Evolutionary conservation across 208 protist species (phyloP).

Genomic region (Naegleria lovaniensis): DNA sequence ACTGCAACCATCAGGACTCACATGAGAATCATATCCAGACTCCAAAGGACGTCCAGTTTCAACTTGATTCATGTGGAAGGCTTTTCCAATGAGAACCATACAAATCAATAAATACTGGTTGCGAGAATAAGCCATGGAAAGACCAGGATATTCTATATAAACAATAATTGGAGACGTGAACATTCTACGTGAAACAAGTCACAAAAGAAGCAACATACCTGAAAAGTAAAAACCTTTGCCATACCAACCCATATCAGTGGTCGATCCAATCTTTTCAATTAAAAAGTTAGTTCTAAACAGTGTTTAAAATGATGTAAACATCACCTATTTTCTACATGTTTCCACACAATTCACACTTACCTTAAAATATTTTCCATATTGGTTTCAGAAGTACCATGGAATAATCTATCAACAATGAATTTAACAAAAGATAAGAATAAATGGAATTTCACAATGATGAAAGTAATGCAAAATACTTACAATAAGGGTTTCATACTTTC

Average conservation of each 20-base stretch:
- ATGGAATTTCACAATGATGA: no score
- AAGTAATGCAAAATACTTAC: no score
- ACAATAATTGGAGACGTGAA: no score
- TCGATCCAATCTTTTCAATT: not conserved
- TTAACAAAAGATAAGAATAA: no score
- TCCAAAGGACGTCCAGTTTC: not conserved
- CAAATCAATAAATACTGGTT: constrained; percentile 20
- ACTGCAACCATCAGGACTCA: not conserved
- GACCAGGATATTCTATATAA: not conserved
- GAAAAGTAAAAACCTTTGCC: constrained; percentile 17
- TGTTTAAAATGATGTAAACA: no score
- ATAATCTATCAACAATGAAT: not conserved
- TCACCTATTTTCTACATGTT: no score
- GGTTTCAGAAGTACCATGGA: not conserved
- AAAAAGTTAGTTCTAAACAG: constrained; percentile 4
- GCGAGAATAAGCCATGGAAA: not conserved
- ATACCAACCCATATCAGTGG: constrained; percentile 21
- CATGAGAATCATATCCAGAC: constrained; percentile 6
- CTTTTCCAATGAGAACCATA: constrained; percentile 12
- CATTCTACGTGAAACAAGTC: not conserved
- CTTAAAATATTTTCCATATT: constrained; percentile 28
- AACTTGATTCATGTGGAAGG: not conserved
- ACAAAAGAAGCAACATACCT: not conserved
- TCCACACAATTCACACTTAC: no score
- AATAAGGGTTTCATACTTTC: constrained; percentile 6